These are phyloP conservation scores for Austroboletus eburneus DNA, from an alignment of 768 basidiomycete genomes.

Conservation along the genomic window DNA sequence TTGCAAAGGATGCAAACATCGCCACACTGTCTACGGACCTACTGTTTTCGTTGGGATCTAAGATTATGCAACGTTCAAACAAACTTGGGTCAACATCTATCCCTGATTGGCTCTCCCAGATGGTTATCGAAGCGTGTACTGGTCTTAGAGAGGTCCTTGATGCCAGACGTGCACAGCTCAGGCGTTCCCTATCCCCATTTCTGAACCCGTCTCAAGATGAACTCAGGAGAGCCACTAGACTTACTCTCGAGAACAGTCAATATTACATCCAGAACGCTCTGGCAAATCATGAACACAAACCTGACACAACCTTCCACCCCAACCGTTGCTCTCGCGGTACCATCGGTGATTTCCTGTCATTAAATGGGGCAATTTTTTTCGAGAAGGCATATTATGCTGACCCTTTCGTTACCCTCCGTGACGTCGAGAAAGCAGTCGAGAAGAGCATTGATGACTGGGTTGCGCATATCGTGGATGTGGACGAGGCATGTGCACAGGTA, in stretches of 20 bases:
- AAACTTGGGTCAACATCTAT: no score
- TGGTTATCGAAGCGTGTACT: slow-evolving; percentile 32
- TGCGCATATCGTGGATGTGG: not conserved
- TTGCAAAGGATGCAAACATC: no score
- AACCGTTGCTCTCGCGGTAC: not conserved
- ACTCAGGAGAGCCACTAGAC: slow-evolving; percentile 23
- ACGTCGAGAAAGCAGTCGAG: slow-evolving; percentile 33
- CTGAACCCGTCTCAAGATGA: slow-evolving; percentile 1
- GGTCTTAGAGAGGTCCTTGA: slow-evolving; percentile 20
- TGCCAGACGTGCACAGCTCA: slow-evolving; percentile 31
- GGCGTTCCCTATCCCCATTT: slow-evolving; percentile 13
- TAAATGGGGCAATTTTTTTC: slow-evolving; percentile 3
- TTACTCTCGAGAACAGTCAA: slow-evolving; percentile 30
- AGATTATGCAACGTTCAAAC: no score
- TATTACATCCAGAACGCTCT: slow-evolving; percentile 28
- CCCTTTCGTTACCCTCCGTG: slow-evolving; percentile 24
- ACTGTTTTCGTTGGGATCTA: no score
- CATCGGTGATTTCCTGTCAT: no score
- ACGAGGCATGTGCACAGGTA: slow-evolving; percentile 11
- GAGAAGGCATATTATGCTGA: not conserved
- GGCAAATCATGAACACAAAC: not conserved
- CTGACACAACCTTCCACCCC: slow-evolving; percentile 1
- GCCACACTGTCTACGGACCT: no score
- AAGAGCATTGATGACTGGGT: slow-evolving; percentile 33
- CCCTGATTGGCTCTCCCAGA: slow-evolving; percentile 32